Base-by-base conservation (phyloP, 306 rosid species). In the Erythrophleum fordii region DNA sequence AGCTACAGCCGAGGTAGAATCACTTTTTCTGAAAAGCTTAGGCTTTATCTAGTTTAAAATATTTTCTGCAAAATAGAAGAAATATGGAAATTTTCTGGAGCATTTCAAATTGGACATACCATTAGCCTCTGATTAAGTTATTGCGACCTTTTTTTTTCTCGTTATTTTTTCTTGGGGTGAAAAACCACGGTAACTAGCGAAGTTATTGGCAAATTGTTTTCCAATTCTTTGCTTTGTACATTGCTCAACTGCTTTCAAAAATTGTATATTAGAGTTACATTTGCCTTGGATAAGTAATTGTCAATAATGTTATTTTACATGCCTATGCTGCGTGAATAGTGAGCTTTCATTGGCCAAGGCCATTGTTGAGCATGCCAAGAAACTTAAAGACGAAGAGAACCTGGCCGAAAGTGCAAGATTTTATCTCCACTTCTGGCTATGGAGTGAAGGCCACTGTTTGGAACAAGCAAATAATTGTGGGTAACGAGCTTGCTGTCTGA, bases 301-400 rank as follows among this genome's bases (percentile, higher is more conserved):
- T 56, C 42, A 42, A 28, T 77, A 20, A 37, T 77, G 39, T 61
- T 11, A 64, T 61, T 45, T 25, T 12, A 5, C n/a, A 20, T 75
- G 26, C 58, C 3, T 78, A 44, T 55, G 81, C 70, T 83, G 92
- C 97, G 98, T 81, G 69, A 91, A 94, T 73, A 94, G 98, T 35
- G 97, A 94, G 90, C 98, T 92, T 72, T 95, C 98, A 48, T 73
- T 92, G 34, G 98, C 88, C 14, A 94, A 94, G 88, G 93, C 98
- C 71, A 79, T 91, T 77, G 92, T 94, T 26, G 93, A 91, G 80
- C 74, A 90, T 75, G 94, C 89, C 66, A 94, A 92, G 82, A 91
- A 70, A 70, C 80, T 84, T n/a, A 87, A 76, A 86, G 93, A 89
- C 51, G 92, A 87, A 61, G 88, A 91, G 81, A 89, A 80, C 76